These are phyloP conservation scores for Trichoderma harzianum DNA, from an alignment of 2,329 filamentous ascomycete genomes.

Conservation along the genomic window DNA sequence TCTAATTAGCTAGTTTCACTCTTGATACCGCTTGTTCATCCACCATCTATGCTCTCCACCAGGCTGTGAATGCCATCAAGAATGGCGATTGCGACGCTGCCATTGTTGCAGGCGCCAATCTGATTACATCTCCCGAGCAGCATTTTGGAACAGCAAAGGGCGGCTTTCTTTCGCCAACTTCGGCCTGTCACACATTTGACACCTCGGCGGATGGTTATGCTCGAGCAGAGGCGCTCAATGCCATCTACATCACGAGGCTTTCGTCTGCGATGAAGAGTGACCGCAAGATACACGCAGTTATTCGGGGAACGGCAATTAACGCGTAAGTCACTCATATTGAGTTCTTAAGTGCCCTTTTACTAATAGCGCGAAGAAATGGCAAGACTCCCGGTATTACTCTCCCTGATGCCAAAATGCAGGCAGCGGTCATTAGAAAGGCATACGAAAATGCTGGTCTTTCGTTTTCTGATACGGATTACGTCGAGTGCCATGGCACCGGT, in stretches of 20 bases:
- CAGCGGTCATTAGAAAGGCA: constrained; percentile 36
- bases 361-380: constrained; percentile 20
- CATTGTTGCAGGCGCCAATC: constrained; percentile 34
- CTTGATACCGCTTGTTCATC: constrained; percentile 36
- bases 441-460: constrained; percentile 6
- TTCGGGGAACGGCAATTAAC: constrained; percentile 22
- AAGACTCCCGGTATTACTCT: constrained; percentile 26
- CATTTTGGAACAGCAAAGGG: constrained; percentile 22
- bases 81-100: constrained; percentile 32
- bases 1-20: constrained; percentile 1
- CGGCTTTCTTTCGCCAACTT: constrained; percentile 21
- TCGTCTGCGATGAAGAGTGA: constrained; percentile 26
- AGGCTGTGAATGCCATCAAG: constrained; percentile 29
- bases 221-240: constrained; percentile 30
- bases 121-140: constrained; percentile 29
- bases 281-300: constrained; percentile 22
- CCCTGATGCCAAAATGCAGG: constrained; percentile 25
- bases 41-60: constrained; percentile 27
- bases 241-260: constrained; percentile 31
- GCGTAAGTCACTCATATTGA: neutral
- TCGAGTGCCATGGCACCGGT: constrained; percentile 52
- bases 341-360: too few species aligned
- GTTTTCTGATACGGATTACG: constrained; percentile 20
- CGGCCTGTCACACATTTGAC: constrained; percentile 32
- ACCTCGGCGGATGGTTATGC: constrained; percentile 33